A percentile compares a stretch with the other conserved stretches of the same genome.
Conservation (phyloP, 306 rosid genomes). For the Begonia masoniana region DNA sequence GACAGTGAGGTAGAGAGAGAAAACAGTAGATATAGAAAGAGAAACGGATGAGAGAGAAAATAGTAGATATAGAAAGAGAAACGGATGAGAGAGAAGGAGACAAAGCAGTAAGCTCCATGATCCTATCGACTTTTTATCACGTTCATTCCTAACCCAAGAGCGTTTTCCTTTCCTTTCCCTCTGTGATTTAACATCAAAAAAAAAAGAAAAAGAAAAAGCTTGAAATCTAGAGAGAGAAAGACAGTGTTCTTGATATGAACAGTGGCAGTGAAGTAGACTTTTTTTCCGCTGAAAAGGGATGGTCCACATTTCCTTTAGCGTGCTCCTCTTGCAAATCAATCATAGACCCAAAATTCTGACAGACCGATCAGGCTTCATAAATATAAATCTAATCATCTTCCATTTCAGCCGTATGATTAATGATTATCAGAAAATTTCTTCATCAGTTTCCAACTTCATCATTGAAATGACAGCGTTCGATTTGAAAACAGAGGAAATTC, state of each 20-base stretch:
- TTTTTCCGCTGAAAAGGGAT: slow-evolving; percentile 1
- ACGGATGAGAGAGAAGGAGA: neutral
- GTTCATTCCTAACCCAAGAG: neutral
- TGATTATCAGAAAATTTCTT: no score
- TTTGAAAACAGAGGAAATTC: no score
- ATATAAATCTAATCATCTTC: no score
- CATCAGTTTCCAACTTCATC: no score
- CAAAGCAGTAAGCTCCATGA: neutral
- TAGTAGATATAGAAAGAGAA: neutral
- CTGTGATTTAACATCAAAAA: no score
- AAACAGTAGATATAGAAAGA: neutral
- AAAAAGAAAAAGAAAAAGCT: neutral
- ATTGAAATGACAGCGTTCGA: no score
- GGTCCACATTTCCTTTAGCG: neutral
- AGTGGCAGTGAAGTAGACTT: neutral
- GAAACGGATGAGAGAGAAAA: neutral
- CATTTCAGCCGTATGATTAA: no score
- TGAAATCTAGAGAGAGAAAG: neutral
- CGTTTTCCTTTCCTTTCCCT: neutral
- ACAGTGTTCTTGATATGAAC: neutral
- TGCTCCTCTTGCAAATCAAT: neutral
- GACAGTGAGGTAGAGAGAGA: neutral
- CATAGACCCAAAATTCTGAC: no score
- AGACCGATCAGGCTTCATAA: no score
- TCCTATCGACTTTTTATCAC: neutral